Evolutionary conservation across 768 basidiomycete genomes (phyloP).

Genomic region (Mycena galopus): DNA sequence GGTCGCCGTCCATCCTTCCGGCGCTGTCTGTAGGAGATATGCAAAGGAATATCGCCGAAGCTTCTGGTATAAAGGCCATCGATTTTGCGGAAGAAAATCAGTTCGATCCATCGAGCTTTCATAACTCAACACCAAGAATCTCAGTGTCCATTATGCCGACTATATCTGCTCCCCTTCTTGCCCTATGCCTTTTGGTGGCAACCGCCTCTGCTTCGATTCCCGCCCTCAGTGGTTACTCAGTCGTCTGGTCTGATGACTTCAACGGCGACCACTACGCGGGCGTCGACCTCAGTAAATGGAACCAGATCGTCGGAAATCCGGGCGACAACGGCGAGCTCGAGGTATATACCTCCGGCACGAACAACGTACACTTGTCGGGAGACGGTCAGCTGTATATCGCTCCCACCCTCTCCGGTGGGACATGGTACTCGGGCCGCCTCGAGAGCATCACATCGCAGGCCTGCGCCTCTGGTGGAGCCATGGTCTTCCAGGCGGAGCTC

Average conservation of each 20-base stretch:
- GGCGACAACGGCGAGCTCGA: neutral
- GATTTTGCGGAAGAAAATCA: too few species aligned
- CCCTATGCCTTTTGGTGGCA: neutral
- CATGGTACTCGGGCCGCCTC: too few species aligned
- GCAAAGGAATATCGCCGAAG: too few species aligned
- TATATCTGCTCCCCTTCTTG: neutral
- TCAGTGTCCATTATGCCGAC: neutral
- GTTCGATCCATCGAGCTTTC: too few species aligned
- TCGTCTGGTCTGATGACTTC: too few species aligned
- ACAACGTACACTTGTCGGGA: neutral
- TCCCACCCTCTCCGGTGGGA: neutral
- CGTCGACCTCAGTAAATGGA: neutral
- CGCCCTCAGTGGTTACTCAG: neutral
- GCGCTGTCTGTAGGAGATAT: too few species aligned
- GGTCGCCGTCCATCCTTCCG: too few species aligned
- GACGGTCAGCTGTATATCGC: neutral
- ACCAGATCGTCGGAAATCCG: neutral
- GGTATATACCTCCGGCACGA: neutral
- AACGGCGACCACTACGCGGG: neutral
- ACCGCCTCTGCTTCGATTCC: neutral
- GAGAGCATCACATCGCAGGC: too few species aligned
- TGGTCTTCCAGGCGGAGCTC: too few species aligned
- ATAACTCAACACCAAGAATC: too few species aligned
- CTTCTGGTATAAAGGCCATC: too few species aligned
- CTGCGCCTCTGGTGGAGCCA: too few species aligned